A percentile compares a stretch with the other conserved stretches of the same genome.
Evolutionary conservation across 352 stramenopile species (phyloP).

Genomic region (Phytophthora meadii): DNA sequence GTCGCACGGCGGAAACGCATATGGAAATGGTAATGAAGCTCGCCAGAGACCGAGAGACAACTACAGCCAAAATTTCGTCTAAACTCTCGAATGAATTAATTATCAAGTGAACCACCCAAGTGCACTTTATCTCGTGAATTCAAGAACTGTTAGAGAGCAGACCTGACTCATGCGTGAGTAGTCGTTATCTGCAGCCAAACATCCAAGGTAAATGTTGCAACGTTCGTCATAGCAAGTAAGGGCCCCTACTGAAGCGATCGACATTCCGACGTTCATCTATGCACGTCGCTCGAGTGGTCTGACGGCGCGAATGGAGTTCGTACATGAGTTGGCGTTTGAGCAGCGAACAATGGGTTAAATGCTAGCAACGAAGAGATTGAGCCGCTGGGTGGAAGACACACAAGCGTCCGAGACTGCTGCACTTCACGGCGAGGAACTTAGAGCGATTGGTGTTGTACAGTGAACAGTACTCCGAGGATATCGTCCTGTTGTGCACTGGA

Average conservation of each 20-base stretch:
- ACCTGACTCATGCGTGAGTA: constrained; percentile 6
- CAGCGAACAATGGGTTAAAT: no score
- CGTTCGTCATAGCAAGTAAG: constrained; percentile 6
- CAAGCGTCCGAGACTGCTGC: no score
- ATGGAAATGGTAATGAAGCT: constrained; percentile 4
- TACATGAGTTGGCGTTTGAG: neutral
- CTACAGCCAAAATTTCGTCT: constrained; percentile 66
- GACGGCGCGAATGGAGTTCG: constrained; percentile 20
- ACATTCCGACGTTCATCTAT: constrained; percentile 20
- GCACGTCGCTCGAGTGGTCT: constrained; percentile 6
- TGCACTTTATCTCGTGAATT: neutral
- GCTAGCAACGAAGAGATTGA: neutral
- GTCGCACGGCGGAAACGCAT: neutral
- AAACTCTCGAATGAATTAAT: constrained; percentile 23
- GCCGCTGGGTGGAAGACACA: neutral
- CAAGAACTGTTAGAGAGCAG: constrained; percentile 10
- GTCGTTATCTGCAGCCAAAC: neutral
- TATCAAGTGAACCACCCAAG: constrained; percentile 4
- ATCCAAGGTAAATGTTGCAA: neutral
- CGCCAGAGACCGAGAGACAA: constrained; percentile 35
- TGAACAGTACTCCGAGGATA: no score
- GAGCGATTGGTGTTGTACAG: no score
- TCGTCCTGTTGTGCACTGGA: no score
- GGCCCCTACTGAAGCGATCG: neutral
- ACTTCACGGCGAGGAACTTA: no score